phyloP scores from a whole-genome alignment of 805 yeast genomes.

The Candida parachauliodes region DNA sequence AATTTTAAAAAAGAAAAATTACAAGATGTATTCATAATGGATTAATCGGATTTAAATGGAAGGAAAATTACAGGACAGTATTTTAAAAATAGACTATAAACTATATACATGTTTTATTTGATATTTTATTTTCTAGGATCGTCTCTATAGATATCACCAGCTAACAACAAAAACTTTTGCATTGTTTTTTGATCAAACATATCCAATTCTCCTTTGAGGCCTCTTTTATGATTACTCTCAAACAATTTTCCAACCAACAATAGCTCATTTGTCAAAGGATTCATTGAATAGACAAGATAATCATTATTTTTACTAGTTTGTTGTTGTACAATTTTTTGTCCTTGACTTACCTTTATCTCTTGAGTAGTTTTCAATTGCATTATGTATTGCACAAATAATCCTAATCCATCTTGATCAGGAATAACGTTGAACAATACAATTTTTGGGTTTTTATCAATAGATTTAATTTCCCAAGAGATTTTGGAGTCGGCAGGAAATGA shows the following conservation, averaged over 20 bases:
- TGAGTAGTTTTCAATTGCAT: slow-evolving; percentile 36
- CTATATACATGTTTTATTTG: not conserved
- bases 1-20: slow-evolving; percentile 14
- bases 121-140: slow-evolving; percentile 20
- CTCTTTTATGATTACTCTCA: slow-evolving; percentile 33
- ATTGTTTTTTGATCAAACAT: slow-evolving; percentile 17
- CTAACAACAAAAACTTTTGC: slow-evolving; percentile 26
- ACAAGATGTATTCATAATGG: slow-evolving; percentile 40
- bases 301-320: slow-evolving; percentile 21
- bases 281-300: slow-evolving; percentile 35
- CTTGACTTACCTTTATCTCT: slow-evolving; percentile 22
- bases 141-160: slow-evolving; percentile 42
- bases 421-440: slow-evolving; percentile 66
- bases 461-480: slow-evolving; percentile 73
- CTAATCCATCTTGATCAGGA: slow-evolving; percentile 42
- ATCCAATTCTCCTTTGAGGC: slow-evolving; percentile 33
- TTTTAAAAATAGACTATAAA: not conserved
- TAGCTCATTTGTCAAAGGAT: slow-evolving; percentile 37
- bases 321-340: slow-evolving; percentile 11
- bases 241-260: slow-evolving; percentile 40
- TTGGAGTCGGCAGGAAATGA: slow-evolving; percentile 53
- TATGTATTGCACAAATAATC: slow-evolving; percentile 37
- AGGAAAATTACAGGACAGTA: no score
- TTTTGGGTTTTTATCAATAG: slow-evolving; percentile 69
- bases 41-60: no score